Base-by-base conservation (phyloP, 441 rosid species). In the Kokia cookei region DNA sequence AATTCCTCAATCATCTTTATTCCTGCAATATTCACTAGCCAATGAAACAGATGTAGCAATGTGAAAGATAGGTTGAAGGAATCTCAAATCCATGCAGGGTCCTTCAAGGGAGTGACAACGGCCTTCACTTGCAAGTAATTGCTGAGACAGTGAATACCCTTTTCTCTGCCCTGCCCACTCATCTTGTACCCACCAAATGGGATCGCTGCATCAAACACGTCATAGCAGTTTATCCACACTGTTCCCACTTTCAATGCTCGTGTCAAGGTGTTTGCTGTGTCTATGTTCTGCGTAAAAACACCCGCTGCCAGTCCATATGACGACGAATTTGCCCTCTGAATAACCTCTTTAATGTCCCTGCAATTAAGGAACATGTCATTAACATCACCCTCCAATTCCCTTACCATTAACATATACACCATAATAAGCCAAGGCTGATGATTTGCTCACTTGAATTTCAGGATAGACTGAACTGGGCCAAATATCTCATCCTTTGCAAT, bases 121-220 rank as follows among this genome's bases (percentile, higher is more conserved):
- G 94, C 92, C 85, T 93, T 93, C 50, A 88, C 85, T 76, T 91
- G 96, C 87, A 93, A 87, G 84, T 91, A 93, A 79, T 85, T 88
- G 77, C 8, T 79, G 53, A 91, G 90, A 73, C 88, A 73, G 77
- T 89, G 86, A 59, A 86, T 65, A 50, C 98, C 91, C 82, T 87
- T 86, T 72, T 91, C 94, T 81, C 93, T 88, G n/a, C 92, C 96
- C 1, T 82, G 82, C 42, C 96, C 96, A 53, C 94, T 93, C 93
- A 86, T 87, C 81, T 93, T 91, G 81, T 88, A 93, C 60, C 98
- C 98, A 35, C 96, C 98, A 60, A 87, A 88, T 14, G 97, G 97
- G 65, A 87, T 86, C 0, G 88, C 82, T 6, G 83, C 83, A 76
- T 91, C 97, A 26, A 91, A 82, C 48, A 79, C 71, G 70, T 86